Evolutionary conservation across 495 filamentous ascomycete species (phyloP), one percentile per base, ranked within the genome.

Genomic region (Parachaetomium inaequale): DNA sequence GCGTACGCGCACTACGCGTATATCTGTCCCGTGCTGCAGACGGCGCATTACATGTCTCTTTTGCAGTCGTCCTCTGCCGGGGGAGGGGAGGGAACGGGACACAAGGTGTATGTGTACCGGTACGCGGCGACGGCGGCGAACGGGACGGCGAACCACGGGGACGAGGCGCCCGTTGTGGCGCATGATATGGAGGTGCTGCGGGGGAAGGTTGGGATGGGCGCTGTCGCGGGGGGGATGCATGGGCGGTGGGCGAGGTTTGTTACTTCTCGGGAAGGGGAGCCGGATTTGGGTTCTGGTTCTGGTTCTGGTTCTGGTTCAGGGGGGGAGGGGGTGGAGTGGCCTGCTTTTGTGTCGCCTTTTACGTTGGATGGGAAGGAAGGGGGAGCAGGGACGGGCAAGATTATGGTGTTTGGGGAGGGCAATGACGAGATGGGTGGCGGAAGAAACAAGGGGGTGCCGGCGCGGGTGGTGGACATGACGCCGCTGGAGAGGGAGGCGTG

Each of bases 1-100:
- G 83, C 82, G 0, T 89, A 88, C 58, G 81, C 75, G 0, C 84
- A 89, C 64, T 89, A 88, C 70, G 85, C 85, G 0, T 88, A 88
- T 57, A 82, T 86, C 42, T 85, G 83, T 32, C 86, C 86, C 0
- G 85, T 88, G 1, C 75, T 86, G 2, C 84, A 87, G 63, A 84
- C 85, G 3, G 84, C 82, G 4, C 72, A 81, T 31, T 80, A 80
- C 51, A 79, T 83, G 7, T 49, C 34, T 60, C 15, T 1, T 10
- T 15, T 17, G 36, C n/a, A 1, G 45, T 32, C 23, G 43, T 15
- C 42, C 11, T 17, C 17, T 15, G 36, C 12, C 12, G 36, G 2
- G 12, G 12, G 6, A 1, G 2, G 21, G 6, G 15, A 38, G 3
- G 40, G 5, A 6, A 17, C 1, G 5, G 7, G 5, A 5, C 15